Base-by-base conservation (phyloP, 805 yeast species). In the Millerago galiae region DNA sequence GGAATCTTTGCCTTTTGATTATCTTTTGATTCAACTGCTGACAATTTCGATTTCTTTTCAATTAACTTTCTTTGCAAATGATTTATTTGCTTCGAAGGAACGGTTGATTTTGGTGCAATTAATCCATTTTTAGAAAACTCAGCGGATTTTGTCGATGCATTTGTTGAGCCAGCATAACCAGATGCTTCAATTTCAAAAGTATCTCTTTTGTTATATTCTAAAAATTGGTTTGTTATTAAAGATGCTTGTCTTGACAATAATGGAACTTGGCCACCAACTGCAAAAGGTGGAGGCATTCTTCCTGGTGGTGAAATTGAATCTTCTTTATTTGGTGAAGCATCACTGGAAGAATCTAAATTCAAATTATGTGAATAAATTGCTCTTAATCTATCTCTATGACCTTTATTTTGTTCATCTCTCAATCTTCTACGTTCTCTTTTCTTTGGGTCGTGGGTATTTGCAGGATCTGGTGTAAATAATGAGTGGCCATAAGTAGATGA, bases 401-500 rank as follows among this genome's bases (percentile, higher is more conserved):
- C 60, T 37, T 61, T 59, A n/a, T 68, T 60, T 34, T 64, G 59
- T 12, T 48, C 47, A 34, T 56, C 59, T 37, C 59, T 49, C 14
- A 42, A 7, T 33, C 38, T 45, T 32, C 63, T 50, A 15, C 58
- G 51, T 49, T 62, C 65, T 41, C 66, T 67, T 34, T 69, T 62
- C 21, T 68, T 69, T 35, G 62, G 63, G 47, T 68, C 68, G 30
- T 67, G 65, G 15, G 49, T 42, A 25, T 65, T 65, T 1, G 68
- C 44, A 5, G 67, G 58, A 55, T 85, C 91, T 38, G 74, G 74
- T n/a, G 83, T 71, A 63, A 91, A 91, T 5, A 95, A 87, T 1
- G 56, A 52, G 35, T 47, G 95, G 79, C 96, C 96, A 53, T 76
- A 78, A 3, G 83, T 69, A 0, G 88, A 77, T 12, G 68, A 61